Base-by-base conservation (phyloP, 2,329 filamentous ascomycete species). In the Stachybotrys echinatus region DNA sequence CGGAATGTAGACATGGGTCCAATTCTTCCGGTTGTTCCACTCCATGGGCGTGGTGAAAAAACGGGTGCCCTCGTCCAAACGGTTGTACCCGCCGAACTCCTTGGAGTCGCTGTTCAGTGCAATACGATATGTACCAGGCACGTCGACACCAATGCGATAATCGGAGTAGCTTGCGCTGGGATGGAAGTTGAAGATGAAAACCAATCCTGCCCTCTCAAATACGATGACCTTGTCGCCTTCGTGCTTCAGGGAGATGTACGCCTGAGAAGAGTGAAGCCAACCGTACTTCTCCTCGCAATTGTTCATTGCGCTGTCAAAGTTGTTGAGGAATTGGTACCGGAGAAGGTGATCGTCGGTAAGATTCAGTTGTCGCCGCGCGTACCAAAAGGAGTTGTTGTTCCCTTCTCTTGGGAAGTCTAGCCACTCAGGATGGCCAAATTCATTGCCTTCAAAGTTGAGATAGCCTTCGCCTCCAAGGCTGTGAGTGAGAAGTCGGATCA, bases 351-450 rank as follows among this genome's bases (percentile, higher is more conserved):
- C 94, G 48, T 96, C 90, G 0, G 90, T 85, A 17, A 99, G 81
- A 69, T 99, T 97, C 58, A 96, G 84, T 67, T 96, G 92, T 52
- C 94, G 87, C 20, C 94, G 84, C 3, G 92, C 92, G 65, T 96
- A 96, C 84, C 89, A 92, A 77, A 92, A 96, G 43, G 88, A 94
- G 71, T 96, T 95, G 63, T 85, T 74, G 72, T 96, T 96, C 52
- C 94, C 94, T 62, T 86, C 90, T 47, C 94, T 88, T 4, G 94
- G 94, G 70, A 99, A 99, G 68, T 99, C 94, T 38, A 99, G 87
- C 94, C 94, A 99, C 70, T 99, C 94, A 0, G 94, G 94, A 65
- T 99, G 94, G 1, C 94, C 94, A 63, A 99, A 99, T 70, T 99
- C 94, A 69, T 99, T 99, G 53, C 94, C 94, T 72, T 96, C 92